Evolutionary conservation across 495 filamentous ascomycete species (phyloP), one percentile per base, ranked within the genome.

Genomic region (Podospora appendiculata): DNA sequence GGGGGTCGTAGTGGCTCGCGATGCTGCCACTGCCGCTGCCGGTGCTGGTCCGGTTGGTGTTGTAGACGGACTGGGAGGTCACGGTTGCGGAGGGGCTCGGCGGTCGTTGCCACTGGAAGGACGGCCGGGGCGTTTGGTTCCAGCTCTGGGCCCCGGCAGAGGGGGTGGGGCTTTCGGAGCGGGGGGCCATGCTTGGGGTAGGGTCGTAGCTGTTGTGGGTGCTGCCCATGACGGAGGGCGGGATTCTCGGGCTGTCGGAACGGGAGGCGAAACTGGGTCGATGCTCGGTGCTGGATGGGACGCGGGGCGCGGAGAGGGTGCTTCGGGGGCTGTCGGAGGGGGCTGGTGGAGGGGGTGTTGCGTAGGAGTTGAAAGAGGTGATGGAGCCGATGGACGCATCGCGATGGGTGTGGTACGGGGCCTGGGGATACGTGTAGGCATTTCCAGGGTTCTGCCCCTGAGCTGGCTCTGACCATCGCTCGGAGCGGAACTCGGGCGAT

Each of bases 381-480:
- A 45, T 32, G 6, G 47, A 55, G 46, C 14, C 39, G 34, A 48
- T 44, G 14, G 49, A 51, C 0, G 32, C 12, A 17, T 48, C 46
- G 9, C 49, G 54, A 32, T 49, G 44, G n/a, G 48, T 32, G 25
- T 39, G 48, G 33, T 18, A 52, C 8, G 44, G 18, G 17, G 44
- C 12, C 10, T 14, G 13, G 12, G 49, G 45, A 39, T 38, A 40
- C 12, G 17, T 18, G 25, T 36, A 51, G 3, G 12, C 17, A 12
- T 46, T 32, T 18, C 14, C 13, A 6, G 36, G 56, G 18, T 51
- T 39, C n/a, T 18, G 47, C 8, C n/a, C n/a, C 17, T 8, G 34
- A 54, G 19, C 25, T 18, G 44, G 25, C 25, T 58, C 57, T 0
- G 48, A 43, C 57, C 57, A 56, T 18, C 52, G 52, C 4, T 48